Evolutionary conservation across 331 rosid genomes (phyloP).

Genomic region (Arachis monticola): DNA sequence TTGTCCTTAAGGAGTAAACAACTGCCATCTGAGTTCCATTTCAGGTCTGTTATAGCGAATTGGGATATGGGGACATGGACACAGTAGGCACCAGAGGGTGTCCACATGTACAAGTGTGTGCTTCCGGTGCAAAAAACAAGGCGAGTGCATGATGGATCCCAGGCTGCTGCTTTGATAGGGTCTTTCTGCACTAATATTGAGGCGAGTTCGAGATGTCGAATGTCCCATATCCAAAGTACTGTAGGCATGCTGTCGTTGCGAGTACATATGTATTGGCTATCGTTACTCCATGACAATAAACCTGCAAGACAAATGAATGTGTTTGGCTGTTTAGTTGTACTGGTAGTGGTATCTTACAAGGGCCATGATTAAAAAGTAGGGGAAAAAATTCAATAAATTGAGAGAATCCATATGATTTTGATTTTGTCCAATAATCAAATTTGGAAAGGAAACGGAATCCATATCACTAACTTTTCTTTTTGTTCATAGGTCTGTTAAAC

Average conservation of each 20-base stretch:
- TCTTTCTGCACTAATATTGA: conserved; percentile 91
- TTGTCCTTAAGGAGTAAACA: conserved; percentile 92
- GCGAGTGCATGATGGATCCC: conserved; percentile 90
- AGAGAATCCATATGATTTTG: conserved; percentile 9
- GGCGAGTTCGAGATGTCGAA: conserved; percentile 80
- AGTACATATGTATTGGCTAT: conserved; percentile 90
- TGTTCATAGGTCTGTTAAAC: no score
- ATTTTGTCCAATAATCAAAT: conserved; percentile 2
- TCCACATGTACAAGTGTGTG: conserved; percentile 95
- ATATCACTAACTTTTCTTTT: no score
- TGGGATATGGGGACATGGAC: conserved; percentile 75
- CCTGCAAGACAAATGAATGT: conserved; percentile 53
- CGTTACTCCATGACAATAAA: conserved; percentile 86
- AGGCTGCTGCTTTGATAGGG: conserved; percentile 81
- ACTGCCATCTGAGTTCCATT: conserved; percentile 96
- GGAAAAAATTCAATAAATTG: background rate
- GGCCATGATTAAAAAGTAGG: conserved; percentile 15
- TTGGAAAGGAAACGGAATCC: background rate
- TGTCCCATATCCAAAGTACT: conserved; percentile 93
- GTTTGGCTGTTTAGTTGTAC: background rate
- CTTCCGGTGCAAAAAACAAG: conserved; percentile 86
- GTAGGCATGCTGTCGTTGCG: conserved; percentile 96
- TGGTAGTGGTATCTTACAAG: conserved; percentile 2
- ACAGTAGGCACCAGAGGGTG: conserved; percentile 88
- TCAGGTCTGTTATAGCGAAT: conserved; percentile 70